phyloP scores from a whole-genome alignment of 78 protist genomes.

The Dictyostelium brefeldianum region DNA sequence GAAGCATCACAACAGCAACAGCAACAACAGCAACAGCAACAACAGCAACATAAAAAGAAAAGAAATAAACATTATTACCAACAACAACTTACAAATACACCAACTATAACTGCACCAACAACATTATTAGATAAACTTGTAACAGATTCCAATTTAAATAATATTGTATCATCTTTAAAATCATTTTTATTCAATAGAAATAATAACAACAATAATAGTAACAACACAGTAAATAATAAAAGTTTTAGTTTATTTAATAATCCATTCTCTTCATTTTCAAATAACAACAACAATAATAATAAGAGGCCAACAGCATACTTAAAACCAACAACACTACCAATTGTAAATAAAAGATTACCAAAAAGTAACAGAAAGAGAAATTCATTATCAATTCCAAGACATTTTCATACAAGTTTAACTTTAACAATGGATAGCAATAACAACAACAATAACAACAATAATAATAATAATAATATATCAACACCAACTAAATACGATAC shows the following conservation, averaged over 20 bases:
- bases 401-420: slow-evolving; percentile 1
- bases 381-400: slow-evolving; percentile 5
- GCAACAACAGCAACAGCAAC: background rate
- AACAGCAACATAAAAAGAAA: background rate
- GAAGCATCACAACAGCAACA: background rate
- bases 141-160: background rate
- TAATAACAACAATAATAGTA: background rate
- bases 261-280: background rate
- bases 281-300: background rate
- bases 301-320: background rate
- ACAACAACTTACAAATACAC: background rate
- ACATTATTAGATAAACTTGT: background rate
- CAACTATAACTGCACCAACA: background rate
- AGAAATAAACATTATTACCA: slow-evolving; percentile 14
- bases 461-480: background rate
- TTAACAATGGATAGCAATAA: background rate
- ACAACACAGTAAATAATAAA: background rate
- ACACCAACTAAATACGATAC: background rate
- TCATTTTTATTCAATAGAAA: background rate
- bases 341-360: background rate
- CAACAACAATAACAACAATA: background rate
- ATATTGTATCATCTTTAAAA: background rate
- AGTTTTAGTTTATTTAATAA: slow-evolving; percentile 2
- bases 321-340: too few species aligned
- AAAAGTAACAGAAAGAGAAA: slow-evolving; percentile 8